Percentiles rank a stretch among this genome's conserved stretches.
These are phyloP conservation scores for Colletotrichum tabaci DNA, from an alignment of 2,329 filamentous ascomycete species.

Conservation along the genomic window DNA sequence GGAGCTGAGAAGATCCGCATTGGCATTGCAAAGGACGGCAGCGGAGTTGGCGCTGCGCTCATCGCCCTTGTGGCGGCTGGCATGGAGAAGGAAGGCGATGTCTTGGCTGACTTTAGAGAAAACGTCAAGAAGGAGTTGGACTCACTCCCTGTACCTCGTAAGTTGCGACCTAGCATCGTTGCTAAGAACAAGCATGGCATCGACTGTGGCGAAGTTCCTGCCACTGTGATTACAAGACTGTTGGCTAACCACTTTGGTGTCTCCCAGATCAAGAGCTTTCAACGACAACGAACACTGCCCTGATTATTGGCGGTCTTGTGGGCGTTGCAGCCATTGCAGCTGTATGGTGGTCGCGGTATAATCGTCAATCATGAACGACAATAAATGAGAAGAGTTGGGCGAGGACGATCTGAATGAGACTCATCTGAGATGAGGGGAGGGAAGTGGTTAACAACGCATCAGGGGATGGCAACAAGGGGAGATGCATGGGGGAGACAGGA, in stretches of 20 bases:
- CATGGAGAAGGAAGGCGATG: constrained; percentile 68
- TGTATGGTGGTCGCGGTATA: constrained; percentile 40
- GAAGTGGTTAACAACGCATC: not conserved
- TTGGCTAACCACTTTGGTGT: constrained; percentile 44
- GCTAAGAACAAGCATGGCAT: constrained; percentile 39
- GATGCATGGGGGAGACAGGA: too few relatives aligned
- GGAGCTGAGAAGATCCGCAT: constrained; percentile 92
- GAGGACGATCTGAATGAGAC: not conserved
- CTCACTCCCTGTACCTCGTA: constrained; percentile 51
- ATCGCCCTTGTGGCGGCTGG: constrained; percentile 91
- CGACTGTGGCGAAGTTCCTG: constrained; percentile 43
- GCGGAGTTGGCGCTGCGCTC: constrained; percentile 93
- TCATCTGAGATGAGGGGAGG: not conserved
- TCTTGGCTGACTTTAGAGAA: constrained; percentile 58
- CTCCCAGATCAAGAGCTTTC: constrained; percentile 51
- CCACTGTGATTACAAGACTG: constrained; percentile 2
- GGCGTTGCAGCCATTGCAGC: constrained; percentile 53
- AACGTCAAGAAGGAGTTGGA: constrained; percentile 56
- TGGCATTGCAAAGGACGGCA: constrained; percentile 96
- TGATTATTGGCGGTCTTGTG: constrained; percentile 53
- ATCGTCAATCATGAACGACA: constrained; percentile 22
- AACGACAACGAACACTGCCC: constrained; percentile 46
- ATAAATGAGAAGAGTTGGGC: not conserved
- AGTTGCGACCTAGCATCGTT: constrained; percentile 35
- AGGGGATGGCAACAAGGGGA: not conserved